Percentiles rank a stretch among this genome's conserved stretches.
phyloP scores from a whole-genome alignment of 1,139 yeast species.

The Torulaspora globosa region DNA sequence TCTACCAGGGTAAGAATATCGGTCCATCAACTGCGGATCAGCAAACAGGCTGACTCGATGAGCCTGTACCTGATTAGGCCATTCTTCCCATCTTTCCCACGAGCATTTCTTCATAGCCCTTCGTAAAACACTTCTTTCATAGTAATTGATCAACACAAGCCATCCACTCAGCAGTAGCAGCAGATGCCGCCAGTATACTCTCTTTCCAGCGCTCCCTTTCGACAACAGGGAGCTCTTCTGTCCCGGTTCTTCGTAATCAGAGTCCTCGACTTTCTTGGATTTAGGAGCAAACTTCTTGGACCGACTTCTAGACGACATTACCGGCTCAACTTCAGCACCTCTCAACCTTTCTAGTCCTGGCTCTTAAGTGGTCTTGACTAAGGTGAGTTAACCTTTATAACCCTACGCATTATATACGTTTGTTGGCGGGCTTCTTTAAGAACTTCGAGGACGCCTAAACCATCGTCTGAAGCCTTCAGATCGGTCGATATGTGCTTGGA shows the following conservation, averaged over 20 bases:
- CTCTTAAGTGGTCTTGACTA: not conserved
- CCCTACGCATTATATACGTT: not conserved
- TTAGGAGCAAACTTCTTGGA: slow-evolving; percentile 10
- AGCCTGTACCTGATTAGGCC: slow-evolving; percentile 44
- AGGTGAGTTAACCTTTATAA: not conserved
- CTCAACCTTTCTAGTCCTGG: not conserved
- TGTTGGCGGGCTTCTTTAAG: not conserved
- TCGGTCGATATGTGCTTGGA: not conserved
- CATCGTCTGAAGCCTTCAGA: not conserved
- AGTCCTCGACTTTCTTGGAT: slow-evolving; percentile 11
- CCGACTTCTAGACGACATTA: slow-evolving; percentile 14
- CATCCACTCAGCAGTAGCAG: slow-evolving; percentile 37
- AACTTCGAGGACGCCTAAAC: not conserved
- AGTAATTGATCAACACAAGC: slow-evolving; percentile 51
- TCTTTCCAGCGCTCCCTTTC: not conserved
- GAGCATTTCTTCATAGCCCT: slow-evolving; percentile 48
- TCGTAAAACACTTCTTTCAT: slow-evolving; percentile 57
- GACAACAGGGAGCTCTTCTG: slow-evolving; percentile 1
- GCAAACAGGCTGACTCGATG: slow-evolving; percentile 73
- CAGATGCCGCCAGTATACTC: slow-evolving; percentile 29
- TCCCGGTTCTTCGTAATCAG: slow-evolving; percentile 3
- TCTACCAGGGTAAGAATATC: slow-evolving; percentile 59
- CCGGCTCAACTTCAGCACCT: not conserved
- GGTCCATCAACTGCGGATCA: slow-evolving; percentile 90
- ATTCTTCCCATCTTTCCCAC: slow-evolving; percentile 64